Base-by-base conservation (phyloP, 1,139 yeast species). In the Pichia sp. region DNA sequence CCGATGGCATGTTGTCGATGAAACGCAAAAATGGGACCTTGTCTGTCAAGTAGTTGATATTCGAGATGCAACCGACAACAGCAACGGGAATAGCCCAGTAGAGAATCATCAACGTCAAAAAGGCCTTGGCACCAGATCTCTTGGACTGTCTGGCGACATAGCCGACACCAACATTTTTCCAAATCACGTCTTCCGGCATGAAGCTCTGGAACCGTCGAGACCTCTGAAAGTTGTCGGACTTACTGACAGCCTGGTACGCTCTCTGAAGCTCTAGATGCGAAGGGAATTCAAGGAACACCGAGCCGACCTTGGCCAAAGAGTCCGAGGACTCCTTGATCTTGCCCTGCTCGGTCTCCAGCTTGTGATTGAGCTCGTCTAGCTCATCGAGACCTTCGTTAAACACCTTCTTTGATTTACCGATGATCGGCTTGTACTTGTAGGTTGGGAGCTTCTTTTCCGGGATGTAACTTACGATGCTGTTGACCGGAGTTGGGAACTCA, bases 71-170 rank as follows among this genome's bases (percentile, higher is more conserved):
- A 84, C 98, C 98, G 54, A 93, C 97, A 69, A 90, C 89, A 1
- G 97, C 96, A 52, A 92, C 97, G 16, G 98, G 98, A 64, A 90
- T 78, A 57, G 96, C 81, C 98, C 98, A 93, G 69, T 90, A 86
- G 54, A 92, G 79, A 59, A 90, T 81, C 66, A 86, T 71, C 52
- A 77, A 70, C 30, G 80, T 74, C 59, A 80, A 73, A 52, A 79
- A 68, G 10, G 81, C 70, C 26, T 68, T 64, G 3, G 73, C 70
- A 59, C 78, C 63, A 31, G 72, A 50, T 53, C 68, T 70, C 64
- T 80, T 77, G 26, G 71, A 62, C 54, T 75, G 67, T 69, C 83
- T 74, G 57, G 72, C 72, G 54, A 64, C 64, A 56, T 75, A 70
- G n/a, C 77, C 72, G 55, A 77, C 68, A 51, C 77, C 71, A 62